Percentiles rank a stretch among this genome's conserved stretches.
Conservation (phyloP, 1,139 yeast genomes). For the Suzukiozyma palmioleophila region DNA sequence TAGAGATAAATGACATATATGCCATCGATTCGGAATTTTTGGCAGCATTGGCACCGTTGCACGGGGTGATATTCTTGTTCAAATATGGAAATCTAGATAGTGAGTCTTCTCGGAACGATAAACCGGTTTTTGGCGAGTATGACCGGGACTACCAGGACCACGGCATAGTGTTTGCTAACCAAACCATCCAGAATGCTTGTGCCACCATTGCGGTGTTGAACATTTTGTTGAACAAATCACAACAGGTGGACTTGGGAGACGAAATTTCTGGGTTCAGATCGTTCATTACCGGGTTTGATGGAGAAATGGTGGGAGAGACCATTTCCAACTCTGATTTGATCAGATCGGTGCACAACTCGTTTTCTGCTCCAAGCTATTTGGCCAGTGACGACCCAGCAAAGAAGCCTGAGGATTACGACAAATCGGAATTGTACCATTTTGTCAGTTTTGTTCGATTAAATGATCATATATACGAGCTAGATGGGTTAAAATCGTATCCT, state of each 20-base stretch:
- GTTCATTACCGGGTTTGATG: constrained; percentile 54
- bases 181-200: constrained; percentile 67
- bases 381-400: constrained; percentile 37
- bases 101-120: constrained; percentile 20
- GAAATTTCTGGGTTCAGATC: constrained; percentile 46
- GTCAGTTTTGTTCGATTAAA: constrained; percentile 49
- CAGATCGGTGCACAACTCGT: constrained; percentile 59
- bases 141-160: constrained; percentile 34
- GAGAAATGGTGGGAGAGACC: constrained; percentile 59
- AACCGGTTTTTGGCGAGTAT: constrained; percentile 44
- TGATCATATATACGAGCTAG: constrained; percentile 58
- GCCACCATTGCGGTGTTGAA: constrained; percentile 77
- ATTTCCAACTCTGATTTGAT: constrained; percentile 59
- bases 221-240: constrained; percentile 40
- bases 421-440: constrained; percentile 61
- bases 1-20: constrained; percentile 59
- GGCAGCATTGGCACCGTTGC: constrained; percentile 36
- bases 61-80: constrained; percentile 64
- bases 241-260: constrained; percentile 44
- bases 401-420: constrained; percentile 31
- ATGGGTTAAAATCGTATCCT: constrained; percentile 60
- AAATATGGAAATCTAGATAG: constrained; percentile 48
- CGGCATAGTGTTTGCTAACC: constrained; percentile 58
- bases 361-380: constrained; percentile 50
- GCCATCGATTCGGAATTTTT: constrained; percentile 50